phyloP scores from a whole-genome alignment of 2,329 filamentous ascomycete genomes.

The Calycina herbarum region DNA sequence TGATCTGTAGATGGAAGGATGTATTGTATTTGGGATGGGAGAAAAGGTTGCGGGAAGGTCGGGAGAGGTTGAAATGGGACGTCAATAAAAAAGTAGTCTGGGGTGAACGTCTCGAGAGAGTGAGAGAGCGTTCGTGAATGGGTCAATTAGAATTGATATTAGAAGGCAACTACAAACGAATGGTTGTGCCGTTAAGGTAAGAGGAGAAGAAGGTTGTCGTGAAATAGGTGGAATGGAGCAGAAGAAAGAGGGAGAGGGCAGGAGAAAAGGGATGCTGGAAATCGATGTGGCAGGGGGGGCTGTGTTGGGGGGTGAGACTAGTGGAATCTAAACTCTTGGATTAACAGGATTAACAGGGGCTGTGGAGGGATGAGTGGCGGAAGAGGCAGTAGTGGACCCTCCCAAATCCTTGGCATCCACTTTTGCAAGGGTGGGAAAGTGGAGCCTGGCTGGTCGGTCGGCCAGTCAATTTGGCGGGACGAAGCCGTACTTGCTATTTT shows the following conservation, averaged over 20 bases:
- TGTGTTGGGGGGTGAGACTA: background rate
- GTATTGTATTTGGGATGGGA: background rate
- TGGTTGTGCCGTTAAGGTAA: constrained; percentile 19
- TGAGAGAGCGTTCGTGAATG: constrained; percentile 26
- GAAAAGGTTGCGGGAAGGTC: background rate
- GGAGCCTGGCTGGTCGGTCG: background rate
- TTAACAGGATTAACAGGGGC: background rate
- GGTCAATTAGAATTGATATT: constrained; percentile 22
- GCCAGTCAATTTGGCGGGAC: background rate
- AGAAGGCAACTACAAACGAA: constrained; percentile 29
- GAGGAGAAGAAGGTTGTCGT: constrained; percentile 5
- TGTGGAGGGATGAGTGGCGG: background rate
- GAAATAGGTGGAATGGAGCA: background rate
- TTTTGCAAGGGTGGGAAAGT: background rate
- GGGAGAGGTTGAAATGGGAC: background rate
- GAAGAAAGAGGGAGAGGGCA: constrained; percentile 2
- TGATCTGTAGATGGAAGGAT: background rate
- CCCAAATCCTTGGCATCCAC: too few species aligned
- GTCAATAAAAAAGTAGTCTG: constrained; percentile 12
- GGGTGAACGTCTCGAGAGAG: constrained; percentile 26
- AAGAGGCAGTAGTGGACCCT: background rate
- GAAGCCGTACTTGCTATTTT: background rate
- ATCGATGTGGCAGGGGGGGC: background rate
- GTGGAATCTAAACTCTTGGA: background rate
- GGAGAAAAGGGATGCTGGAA: constrained; percentile 6